Evolutionary conservation across 75 land plant genomes (phyloP).

Genomic region (Picea glauca): DNA sequence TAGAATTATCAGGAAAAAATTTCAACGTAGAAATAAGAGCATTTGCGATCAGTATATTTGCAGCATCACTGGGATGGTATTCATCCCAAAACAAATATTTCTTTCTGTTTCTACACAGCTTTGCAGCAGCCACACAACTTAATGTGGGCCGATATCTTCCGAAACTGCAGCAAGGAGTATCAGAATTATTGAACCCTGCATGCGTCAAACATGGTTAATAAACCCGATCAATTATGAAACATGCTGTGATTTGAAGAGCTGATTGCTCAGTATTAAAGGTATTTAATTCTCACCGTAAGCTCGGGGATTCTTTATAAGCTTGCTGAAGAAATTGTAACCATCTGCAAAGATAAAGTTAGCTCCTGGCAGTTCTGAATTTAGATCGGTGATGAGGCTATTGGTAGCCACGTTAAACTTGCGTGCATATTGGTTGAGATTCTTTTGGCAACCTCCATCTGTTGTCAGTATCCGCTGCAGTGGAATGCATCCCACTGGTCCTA

Average conservation of each 20-base stretch:
- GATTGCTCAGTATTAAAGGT: neutral
- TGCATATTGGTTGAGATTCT: conserved; percentile 60
- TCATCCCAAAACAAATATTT: conserved; percentile 94
- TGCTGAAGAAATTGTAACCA: conserved; percentile 57
- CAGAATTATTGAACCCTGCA: conserved; percentile 68
- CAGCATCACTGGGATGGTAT: conserved; percentile 85
- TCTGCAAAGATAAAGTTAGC: conserved; percentile 61
- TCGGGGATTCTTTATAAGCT: conserved; percentile 46
- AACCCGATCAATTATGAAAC: neutral
- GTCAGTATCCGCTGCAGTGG: conserved; percentile 67
- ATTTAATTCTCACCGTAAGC: conserved; percentile 44
- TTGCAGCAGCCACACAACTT: conserved; percentile 62
- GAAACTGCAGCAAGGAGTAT: conserved; percentile 71
- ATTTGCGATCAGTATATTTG: conserved; percentile 71
- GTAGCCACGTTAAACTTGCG: conserved; percentile 49
- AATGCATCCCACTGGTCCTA: conserved; percentile 96
- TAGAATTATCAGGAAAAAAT: conserved; percentile 6
- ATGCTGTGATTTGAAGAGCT: neutral
- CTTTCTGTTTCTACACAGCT: conserved; percentile 61
- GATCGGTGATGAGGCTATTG: conserved; percentile 19
- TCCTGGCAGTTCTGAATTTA: conserved; percentile 48
- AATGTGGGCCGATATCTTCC: conserved; percentile 67
- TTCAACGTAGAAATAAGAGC: conserved; percentile 45
- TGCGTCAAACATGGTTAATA: neutral
- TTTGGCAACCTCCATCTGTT: conserved; percentile 57